Evolutionary conservation across 108 stramenopile species (phyloP).

Genomic region (Epithemia pelagica): DNA sequence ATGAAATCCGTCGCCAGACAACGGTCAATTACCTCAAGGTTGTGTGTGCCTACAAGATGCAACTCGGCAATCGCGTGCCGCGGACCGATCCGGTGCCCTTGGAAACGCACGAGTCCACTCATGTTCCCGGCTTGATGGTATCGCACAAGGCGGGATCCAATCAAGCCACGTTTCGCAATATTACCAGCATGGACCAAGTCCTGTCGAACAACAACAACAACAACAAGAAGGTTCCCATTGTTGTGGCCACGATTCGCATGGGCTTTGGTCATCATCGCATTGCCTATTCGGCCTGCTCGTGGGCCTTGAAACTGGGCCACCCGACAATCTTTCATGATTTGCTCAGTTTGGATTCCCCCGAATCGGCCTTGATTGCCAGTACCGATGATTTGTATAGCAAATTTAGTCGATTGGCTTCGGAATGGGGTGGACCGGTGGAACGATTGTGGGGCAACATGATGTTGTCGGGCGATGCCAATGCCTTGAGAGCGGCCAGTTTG

Average conservation of each 20-base stretch:
- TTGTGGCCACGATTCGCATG: constrained; percentile 91
- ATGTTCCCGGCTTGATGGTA: constrained; percentile 39
- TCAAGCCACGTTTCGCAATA: constrained; percentile 1
- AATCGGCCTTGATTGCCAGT: constrained; percentile 73
- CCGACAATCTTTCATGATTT: constrained; percentile 84
- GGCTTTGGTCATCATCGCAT: constrained; percentile 94
- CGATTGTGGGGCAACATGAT: constrained; percentile 73
- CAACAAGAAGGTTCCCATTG: constrained; percentile 43
- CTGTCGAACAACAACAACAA: constrained; percentile 9
- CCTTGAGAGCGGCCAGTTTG: constrained; percentile 71
- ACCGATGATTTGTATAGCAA: constrained; percentile 78
- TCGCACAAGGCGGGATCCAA: constrained; percentile 15
- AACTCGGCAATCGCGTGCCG: constrained; percentile 23
- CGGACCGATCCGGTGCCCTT: constrained; percentile 21
- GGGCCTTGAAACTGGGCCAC: constrained; percentile 54
- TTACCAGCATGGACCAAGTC: not conserved
- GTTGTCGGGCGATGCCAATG: constrained; percentile 79
- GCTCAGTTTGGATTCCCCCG: constrained; percentile 80
- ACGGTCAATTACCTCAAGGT: constrained; percentile 38
- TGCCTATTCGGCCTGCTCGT: constrained; percentile 80
- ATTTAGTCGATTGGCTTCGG: constrained; percentile 69
- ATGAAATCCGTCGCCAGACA: constrained; percentile 6
- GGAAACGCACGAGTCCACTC: constrained; percentile 20
- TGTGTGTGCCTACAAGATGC: constrained; percentile 25
- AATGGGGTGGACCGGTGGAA: constrained; percentile 77